Base-by-base conservation (phyloP, 106 monocot genomes). In the Acanthochlamys bracteata region DNA sequence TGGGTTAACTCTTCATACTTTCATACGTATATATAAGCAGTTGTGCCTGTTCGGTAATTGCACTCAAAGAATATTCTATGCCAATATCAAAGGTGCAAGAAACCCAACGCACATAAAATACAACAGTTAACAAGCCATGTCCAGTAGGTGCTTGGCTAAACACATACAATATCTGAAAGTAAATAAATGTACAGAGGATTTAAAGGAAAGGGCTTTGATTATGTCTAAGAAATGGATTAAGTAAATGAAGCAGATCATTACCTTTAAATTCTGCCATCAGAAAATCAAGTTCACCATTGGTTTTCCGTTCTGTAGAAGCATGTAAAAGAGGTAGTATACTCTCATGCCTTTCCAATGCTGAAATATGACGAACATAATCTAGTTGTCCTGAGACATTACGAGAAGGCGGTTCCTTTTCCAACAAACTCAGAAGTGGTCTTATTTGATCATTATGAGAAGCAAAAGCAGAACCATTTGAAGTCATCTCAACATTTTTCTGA, bases 251-350 rank as follows among this genome's bases (percentile, higher is more conserved):
- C 13, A 45, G 13, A 9, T 45, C 43, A 7, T 71, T 79, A 91
- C 96, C 96, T 64, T 87, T 76, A 81, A 96, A 91, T 77, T 96
- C 96, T 64, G 87, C 91, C 88, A 91, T 85, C 42, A 98, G 60
- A 67, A 88, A 79, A 51, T 98, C 96, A 68, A 98, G 88, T 63
- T 98, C 96, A 17, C 91, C 96, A 68, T 83, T 98, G 51, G 84
- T 72, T 79, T 83, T 96, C 66, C 70, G 82, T 64, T 98, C 96
- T 15, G 84, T 75, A 39, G 95, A 84, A 79, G 76, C 77, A 78
- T 98, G 96, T 42, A 98, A 69, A 58, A 98, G 88, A 40, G 96
- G 91, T 66, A 98, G 78, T 57, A 98, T 88, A 53, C 80, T 91
- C 61, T 98, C 96, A 78, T 88, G 96, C 55, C 77, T 76, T 69